Evolutionary conservation across 1,284 basidiomycete genomes (phyloP), one percentile per base, ranked within the genome.

Genomic region (Cutaneotrichosporon cavernicola): DNA sequence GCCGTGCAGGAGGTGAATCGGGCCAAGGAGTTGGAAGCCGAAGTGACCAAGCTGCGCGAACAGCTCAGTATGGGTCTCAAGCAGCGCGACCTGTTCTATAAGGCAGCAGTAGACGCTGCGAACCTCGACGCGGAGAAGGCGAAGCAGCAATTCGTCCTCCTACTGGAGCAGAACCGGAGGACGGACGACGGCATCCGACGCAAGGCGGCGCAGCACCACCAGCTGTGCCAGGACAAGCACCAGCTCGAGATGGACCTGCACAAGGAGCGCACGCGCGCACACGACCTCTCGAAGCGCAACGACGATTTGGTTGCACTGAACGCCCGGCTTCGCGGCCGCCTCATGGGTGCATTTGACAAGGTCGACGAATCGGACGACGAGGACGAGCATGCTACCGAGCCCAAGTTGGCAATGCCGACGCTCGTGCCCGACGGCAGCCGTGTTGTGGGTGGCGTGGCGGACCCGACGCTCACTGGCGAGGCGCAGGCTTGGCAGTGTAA

Each of bases 181-280:
- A 80, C 78, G 2, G 78, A 74, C 60, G 78, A 80, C 62, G 55
- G 22, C 6, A 56, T 79, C 9, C 71, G 78, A 11, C 40, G 63
- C 30, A 73, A 72, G 40, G 75, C 76, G 2, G 65, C 65, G 0
- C 51, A 55, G 34, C 72, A 74, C 59, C 60, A 56, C 9, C 50
- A 62, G 31, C 56, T 71, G 21, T 52, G 60, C 26, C 50, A 50
- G 43, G 67, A 72, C 56, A 66, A 70, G 34, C 69, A 70, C 14
- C 63, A 64, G 30, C 60, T 71, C 13, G 67, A 66, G 18, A 32
- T 56, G 4, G 64, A 65, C 59, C 51, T 65, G 14, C 63, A 67
- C 58, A 57, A 68, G 32, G 58, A 59, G 38, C 61, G 58, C 32
- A 47, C 56, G 34, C 61, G 61, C 21, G 66, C 66, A 21, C 59